A percentile compares a stretch with the other conserved stretches of the same genome.
These are phyloP conservation scores for Coemansia sp. DNA, from an alignment of 371 early-diverging fungal species.

Conservation along the genomic window DNA sequence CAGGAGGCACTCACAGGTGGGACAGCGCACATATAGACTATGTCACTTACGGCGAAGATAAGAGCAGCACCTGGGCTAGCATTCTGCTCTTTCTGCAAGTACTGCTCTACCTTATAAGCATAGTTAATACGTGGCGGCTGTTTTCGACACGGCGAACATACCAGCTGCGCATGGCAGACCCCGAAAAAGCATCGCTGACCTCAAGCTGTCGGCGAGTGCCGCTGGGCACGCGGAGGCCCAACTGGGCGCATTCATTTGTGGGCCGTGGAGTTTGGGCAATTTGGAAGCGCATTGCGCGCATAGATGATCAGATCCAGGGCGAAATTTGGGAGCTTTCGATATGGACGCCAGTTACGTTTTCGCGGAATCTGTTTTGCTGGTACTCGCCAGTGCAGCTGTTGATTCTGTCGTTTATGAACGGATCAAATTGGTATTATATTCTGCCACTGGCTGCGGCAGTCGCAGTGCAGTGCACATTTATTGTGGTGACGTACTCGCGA, in stretches of 20 bases:
- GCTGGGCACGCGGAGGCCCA: conserved; percentile 32
- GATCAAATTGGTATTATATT: conserved; percentile 49
- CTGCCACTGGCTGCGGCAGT: conserved; percentile 41
- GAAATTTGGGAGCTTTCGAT: conserved; percentile 47
- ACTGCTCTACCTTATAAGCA: conserved; percentile 24
- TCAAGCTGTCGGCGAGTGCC: conserved; percentile 38
- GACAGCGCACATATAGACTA: neutral
- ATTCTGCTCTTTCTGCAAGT: conserved; percentile 24
- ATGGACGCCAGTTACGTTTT: conserved; percentile 43
- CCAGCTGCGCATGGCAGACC: conserved; percentile 39
- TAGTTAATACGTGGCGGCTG: conserved; percentile 33
- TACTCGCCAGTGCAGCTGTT: conserved; percentile 47
- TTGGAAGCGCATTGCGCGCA: conserved; percentile 29
- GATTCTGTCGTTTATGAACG: conserved; percentile 34
- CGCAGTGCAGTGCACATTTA: conserved; percentile 37
- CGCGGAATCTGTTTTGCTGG: conserved; percentile 48
- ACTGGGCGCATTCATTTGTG: conserved; percentile 34
- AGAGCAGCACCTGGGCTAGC: conserved; percentile 13
- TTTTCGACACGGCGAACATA: conserved; percentile 30
- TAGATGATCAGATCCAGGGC: conserved; percentile 38
- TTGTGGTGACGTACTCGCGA: conserved; percentile 32
- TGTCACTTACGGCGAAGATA: neutral
- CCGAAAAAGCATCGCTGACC: conserved; percentile 5
- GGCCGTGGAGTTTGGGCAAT: conserved; percentile 31
- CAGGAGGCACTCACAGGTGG: neutral